A percentile compares a stretch with the other conserved stretches of the same genome.
Conservation (phyloP, 345 rosid species). For the Turnera subulata region DNA sequence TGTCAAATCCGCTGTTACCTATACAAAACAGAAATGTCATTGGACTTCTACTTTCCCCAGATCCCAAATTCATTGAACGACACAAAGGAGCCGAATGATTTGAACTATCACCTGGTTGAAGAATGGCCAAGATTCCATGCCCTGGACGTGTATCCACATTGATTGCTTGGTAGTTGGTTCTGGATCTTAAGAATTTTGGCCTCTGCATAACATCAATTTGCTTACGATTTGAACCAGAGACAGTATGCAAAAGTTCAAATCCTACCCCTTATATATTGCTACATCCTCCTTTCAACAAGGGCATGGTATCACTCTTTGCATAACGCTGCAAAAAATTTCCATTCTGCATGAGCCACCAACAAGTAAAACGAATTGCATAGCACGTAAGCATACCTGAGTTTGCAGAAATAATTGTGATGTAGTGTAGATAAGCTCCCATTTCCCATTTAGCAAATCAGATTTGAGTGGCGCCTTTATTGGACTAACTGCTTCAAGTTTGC, state of each 20-base stretch:
- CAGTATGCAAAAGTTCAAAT: neutral
- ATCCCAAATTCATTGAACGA: too few species aligned
- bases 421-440: conserved; percentile 94
- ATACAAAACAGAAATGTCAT: conserved; percentile 12
- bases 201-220: conserved; percentile 44
- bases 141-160: conserved; percentile 75
- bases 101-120: conserved; percentile 58
- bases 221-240: conserved; percentile 5
- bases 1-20: conserved; percentile 86
- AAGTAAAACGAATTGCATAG: neutral
- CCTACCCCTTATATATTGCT: neutral
- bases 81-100: neutral
- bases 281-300: too few species aligned
- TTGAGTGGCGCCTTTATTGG: conserved; percentile 77
- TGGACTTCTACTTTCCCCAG: too few species aligned
- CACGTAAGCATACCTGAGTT: conserved; percentile 46
- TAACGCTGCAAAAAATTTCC: too few species aligned
- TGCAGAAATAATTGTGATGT: conserved; percentile 82
- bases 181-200: conserved; percentile 78
- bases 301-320: too few species aligned
- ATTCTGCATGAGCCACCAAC: neutral
- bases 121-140: conserved; percentile 90
- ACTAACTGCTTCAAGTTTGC: conserved; percentile 72
- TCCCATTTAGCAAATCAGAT: conserved; percentile 66
- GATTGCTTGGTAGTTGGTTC: conserved; percentile 77